Conservation (phyloP, 1,139 yeast genomes). For the Yamadazyma blattariae region DNA sequence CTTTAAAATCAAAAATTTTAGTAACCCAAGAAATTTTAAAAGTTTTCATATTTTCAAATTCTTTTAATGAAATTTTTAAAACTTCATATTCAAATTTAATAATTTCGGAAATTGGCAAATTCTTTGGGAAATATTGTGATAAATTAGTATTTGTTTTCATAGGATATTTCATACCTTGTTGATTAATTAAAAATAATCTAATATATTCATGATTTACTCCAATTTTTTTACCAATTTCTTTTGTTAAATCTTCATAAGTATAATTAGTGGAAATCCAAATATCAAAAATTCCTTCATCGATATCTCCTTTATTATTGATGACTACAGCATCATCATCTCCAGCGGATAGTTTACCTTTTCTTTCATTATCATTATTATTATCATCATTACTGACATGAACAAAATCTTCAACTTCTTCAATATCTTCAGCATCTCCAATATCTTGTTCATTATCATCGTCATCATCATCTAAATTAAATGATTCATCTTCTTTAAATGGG, state of each 20-base stretch:
- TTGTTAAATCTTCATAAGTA: conserved; percentile 57
- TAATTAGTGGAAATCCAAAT: conserved; percentile 70
- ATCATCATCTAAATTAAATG: conserved; percentile 25
- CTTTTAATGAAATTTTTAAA: conserved; percentile 68
- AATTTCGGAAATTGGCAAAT: conserved; percentile 43
- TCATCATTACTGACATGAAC: neutral
- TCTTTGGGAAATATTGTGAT: conserved; percentile 48
- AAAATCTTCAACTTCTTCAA: conserved; percentile 13
- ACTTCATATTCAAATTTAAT: conserved; percentile 69
- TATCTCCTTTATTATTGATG: conserved; percentile 1
- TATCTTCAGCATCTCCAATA: conserved; percentile 10
- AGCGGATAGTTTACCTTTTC: neutral
- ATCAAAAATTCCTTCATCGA: conserved; percentile 32
- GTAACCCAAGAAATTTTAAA: conserved; percentile 65
- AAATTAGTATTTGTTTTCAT: conserved; percentile 40
- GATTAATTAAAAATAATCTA: conserved; percentile 59
- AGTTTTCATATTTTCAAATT: conserved; percentile 72
- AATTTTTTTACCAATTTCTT: conserved; percentile 53
- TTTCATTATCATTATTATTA: neutral
- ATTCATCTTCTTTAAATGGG: conserved; percentile 22
- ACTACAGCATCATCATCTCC: neutral
- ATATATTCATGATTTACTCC: conserved; percentile 58
- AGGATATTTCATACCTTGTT: conserved; percentile 53
- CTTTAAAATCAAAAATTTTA: conserved; percentile 61
- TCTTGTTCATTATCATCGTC: conserved; percentile 46